A percentile compares a stretch with the other conserved stretches of the same genome.
Evolutionary conservation across 179 eudicot species (phyloP).

Genomic region (Beta macrorhiza): DNA sequence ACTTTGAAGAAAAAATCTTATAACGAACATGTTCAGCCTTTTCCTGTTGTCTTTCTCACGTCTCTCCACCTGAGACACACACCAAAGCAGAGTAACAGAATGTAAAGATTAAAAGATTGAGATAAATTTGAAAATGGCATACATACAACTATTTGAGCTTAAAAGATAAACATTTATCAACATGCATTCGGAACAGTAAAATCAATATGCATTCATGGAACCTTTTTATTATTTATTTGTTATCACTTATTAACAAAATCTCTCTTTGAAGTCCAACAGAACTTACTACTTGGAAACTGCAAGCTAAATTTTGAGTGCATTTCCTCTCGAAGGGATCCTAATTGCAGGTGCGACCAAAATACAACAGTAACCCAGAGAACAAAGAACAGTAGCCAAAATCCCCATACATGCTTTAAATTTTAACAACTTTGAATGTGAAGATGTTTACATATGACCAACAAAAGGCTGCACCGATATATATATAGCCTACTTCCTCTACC

Average conservation of each 20-base stretch:
- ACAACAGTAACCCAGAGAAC: not conserved
- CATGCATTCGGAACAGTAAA: too few relatives aligned
- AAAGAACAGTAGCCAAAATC: not conserved
- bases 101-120: slow-evolving; percentile 2
- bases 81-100: slow-evolving; percentile 18
- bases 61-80: slow-evolving; percentile 70
- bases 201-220: not conserved
- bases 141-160: not conserved
- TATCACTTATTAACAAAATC: too few relatives aligned
- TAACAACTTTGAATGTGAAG: too few relatives aligned
- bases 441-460: too few relatives aligned
- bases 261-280: too few relatives aligned
- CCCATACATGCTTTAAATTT: not conserved
- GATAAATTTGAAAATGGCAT: not conserved
- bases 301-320: not conserved
- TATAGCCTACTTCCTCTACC: too few relatives aligned
- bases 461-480: too few relatives aligned
- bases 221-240: not conserved
- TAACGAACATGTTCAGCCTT: slow-evolving; percentile 60
- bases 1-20: slow-evolving; percentile 81
- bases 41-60: slow-evolving; percentile 77
- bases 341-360: not conserved
- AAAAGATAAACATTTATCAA: not conserved
- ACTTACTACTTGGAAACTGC: not conserved
- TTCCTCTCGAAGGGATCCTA: too few relatives aligned